These are phyloP conservation scores for Pichia sp. DNA, from an alignment of 1,139 yeast species.

Conservation along the genomic window DNA sequence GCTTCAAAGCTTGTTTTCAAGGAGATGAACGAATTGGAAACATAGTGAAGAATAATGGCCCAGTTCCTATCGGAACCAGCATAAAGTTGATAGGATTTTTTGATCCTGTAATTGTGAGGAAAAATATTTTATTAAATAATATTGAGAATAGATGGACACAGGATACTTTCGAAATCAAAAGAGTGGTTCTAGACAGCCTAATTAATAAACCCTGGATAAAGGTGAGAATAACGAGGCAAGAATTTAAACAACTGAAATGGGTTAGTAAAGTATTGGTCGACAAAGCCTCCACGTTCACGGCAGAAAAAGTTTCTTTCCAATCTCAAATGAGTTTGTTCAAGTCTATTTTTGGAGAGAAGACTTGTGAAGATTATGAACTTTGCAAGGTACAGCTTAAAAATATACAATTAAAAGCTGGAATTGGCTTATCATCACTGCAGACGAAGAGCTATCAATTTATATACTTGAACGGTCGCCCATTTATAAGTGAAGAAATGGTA, in stretches of 20 bases:
- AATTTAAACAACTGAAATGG: conserved; percentile 17
- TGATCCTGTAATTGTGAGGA: conserved; percentile 55
- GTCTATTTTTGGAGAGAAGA: conserved; percentile 23
- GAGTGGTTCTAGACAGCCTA: conserved; percentile 35
- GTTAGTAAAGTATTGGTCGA: neutral
- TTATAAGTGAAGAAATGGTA: conserved; percentile 28
- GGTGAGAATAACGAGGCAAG: conserved; percentile 26
- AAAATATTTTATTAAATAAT: conserved; percentile 28
- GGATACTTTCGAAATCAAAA: conserved; percentile 35
- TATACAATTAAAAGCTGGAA: conserved; percentile 29
- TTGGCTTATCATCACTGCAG: conserved; percentile 34
- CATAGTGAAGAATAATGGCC: conserved; percentile 2
- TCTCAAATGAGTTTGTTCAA: conserved; percentile 20
- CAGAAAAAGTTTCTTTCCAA: conserved; percentile 8
- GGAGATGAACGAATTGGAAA: conserved; percentile 14
- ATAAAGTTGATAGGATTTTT: conserved; percentile 49
- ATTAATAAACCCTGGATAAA: conserved; percentile 32
- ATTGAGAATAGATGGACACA: conserved; percentile 26
- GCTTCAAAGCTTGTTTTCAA: conserved; percentile 25
- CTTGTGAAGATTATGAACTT: conserved; percentile 21
- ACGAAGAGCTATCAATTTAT: conserved; percentile 43
- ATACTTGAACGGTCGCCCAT: conserved; percentile 42
- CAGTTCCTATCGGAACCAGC: conserved; percentile 43
- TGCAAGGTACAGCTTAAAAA: conserved; percentile 22
- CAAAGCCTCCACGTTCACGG: neutral